Conservation (phyloP, 2,329 filamentous ascomycete species). For the Aspergillus fijiensis region DNA sequence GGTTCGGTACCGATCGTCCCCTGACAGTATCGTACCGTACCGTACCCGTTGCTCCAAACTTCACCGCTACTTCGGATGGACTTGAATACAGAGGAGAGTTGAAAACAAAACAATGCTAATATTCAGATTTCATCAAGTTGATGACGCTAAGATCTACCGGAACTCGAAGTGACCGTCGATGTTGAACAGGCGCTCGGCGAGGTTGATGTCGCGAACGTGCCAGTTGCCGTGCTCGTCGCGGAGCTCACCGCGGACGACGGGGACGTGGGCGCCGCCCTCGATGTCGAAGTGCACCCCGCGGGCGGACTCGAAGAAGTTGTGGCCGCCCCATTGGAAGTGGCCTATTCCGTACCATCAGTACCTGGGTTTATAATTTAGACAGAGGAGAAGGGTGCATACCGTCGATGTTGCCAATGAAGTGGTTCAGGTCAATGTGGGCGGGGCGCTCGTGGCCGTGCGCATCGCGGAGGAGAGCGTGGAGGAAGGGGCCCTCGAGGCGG, state of each 20-base stretch:
- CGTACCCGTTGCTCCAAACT: no score
- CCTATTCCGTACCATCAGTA: constrained; percentile 1
- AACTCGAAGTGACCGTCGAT: constrained; percentile 12
- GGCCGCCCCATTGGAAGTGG: constrained; percentile 18
- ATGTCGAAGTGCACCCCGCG: constrained; percentile 12
- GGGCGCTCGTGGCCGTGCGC: constrained; percentile 8
- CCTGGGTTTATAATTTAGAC: background rate
- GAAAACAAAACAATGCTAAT: no score
- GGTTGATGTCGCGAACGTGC: constrained; percentile 15
- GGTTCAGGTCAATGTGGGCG: constrained; percentile 17
- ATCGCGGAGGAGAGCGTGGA: constrained; percentile 14
- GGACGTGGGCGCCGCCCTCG: constrained; percentile 18
- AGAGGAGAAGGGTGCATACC: constrained; percentile 7
- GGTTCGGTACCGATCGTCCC: no score
- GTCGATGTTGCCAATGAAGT: constrained; percentile 18
- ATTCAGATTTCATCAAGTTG: no score
- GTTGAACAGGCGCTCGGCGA: constrained; percentile 19
- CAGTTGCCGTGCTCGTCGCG: background rate
- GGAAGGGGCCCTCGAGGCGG: constrained; percentile 12
- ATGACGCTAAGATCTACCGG: background rate
- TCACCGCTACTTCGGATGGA: no score
- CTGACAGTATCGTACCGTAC: no score
- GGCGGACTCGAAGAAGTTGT: constrained; percentile 15
- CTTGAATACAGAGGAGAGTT: no score
- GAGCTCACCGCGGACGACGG: constrained; percentile 20